A percentile compares a stretch with the other conserved stretches of the same genome.
These are phyloP conservation scores for Blumeriella jaapii DNA, from an alignment of 2,329 filamentous ascomycete genomes.

Conservation along the genomic window DNA sequence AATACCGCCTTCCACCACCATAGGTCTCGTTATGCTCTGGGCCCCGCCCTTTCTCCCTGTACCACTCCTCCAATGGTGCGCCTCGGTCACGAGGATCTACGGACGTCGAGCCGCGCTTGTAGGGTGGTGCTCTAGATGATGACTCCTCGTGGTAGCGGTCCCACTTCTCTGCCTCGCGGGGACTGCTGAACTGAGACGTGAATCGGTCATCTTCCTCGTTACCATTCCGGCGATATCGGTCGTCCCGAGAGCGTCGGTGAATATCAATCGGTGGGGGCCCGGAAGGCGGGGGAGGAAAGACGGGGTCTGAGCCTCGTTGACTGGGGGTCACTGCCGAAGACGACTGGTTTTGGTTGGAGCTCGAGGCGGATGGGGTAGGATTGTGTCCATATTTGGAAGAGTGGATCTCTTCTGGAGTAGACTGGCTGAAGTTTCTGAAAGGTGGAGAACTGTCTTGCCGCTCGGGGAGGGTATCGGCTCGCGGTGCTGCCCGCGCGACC, in stretches of 20 bases:
- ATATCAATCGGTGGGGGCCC: slow-evolving; percentile 15
- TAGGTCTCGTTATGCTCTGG: slow-evolving; percentile 10
- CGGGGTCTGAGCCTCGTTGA: slow-evolving; percentile 14
- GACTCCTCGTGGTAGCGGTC: slow-evolving; percentile 19
- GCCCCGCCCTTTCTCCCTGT: slow-evolving; percentile 11
- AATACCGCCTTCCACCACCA: slow-evolving; percentile 9
- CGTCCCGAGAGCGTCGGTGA: slow-evolving; percentile 14
- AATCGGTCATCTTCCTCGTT: slow-evolving; percentile 16
- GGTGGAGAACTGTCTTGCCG: slow-evolving; percentile 18
- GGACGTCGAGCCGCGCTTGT: slow-evolving; percentile 12
- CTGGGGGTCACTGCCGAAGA: slow-evolving; percentile 12
- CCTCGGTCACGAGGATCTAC: slow-evolving; percentile 14
- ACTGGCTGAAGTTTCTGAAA: slow-evolving; percentile 21
- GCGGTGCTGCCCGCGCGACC: slow-evolving; percentile 17
- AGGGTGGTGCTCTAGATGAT: slow-evolving; percentile 3
- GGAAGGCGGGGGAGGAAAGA: slow-evolving; percentile 22
- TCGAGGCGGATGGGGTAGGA: slow-evolving; percentile 15
- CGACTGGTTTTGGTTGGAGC: slow-evolving; percentile 9
- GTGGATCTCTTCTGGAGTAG: slow-evolving; percentile 19
- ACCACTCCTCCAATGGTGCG: slow-evolving; percentile 17
- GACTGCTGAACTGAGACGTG: slow-evolving; percentile 21
- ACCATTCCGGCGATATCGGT: slow-evolving; percentile 12
- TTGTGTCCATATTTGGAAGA: slow-evolving; percentile 15
- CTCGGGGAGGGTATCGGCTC: slow-evolving; percentile 13
- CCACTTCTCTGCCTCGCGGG: slow-evolving; percentile 24